Percentiles rank a stretch among this genome's conserved stretches.
These are phyloP conservation scores for Penicillium goetzii DNA, from an alignment of 495 filamentous ascomycete species.

Conservation along the genomic window DNA sequence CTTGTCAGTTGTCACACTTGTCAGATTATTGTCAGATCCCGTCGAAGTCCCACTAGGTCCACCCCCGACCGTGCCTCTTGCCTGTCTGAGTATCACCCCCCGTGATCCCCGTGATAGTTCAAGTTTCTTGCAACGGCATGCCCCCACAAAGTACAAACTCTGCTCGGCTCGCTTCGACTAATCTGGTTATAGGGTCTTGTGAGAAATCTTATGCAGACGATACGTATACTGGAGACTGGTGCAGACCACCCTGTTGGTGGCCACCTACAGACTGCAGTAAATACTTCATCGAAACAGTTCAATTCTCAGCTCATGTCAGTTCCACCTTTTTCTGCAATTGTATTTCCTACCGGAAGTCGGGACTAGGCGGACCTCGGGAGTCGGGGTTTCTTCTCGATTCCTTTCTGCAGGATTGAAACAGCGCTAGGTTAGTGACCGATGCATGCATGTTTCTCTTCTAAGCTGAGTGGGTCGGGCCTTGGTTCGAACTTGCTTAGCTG, in stretches of 20 bases:
- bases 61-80: slow-evolving; percentile 2
- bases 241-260: not conserved
- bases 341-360: not conserved
- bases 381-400: not conserved
- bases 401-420: slow-evolving; percentile 4
- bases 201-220: not conserved
- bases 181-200: not conserved
- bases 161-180: not conserved
- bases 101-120: not conserved
- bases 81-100: not conserved
- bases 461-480: not conserved
- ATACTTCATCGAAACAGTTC: not conserved
- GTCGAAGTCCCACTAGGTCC: slow-evolving; percentile 1
- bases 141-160: not conserved
- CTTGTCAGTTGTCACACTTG: no score
- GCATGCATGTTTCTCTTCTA: slow-evolving; percentile 3
- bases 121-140: not conserved
- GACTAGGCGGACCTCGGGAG: not conserved
- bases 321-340: not conserved
- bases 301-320: not conserved
- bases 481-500: not conserved
- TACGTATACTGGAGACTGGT: not conserved
- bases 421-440: not conserved
- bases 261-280: not conserved
- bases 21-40: no score